phyloP scores from a whole-genome alignment of 345 rosid genomes.

The Conringia planisiliqua region DNA sequence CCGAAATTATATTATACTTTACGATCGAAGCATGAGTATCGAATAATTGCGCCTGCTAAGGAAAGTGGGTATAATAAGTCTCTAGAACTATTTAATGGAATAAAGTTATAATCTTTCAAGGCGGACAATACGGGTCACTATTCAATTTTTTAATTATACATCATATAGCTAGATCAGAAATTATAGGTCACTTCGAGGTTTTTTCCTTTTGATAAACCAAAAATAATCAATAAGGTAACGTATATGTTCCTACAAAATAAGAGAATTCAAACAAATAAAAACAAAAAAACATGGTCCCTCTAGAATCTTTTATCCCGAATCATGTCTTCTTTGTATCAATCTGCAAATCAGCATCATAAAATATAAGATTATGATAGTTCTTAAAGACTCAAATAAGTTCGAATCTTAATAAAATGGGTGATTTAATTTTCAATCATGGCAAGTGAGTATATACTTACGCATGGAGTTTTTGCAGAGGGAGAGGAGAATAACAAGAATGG shows the following conservation, averaged over 20 bases:
- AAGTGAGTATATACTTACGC: constrained; percentile 34
- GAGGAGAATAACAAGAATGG: constrained; percentile 67
- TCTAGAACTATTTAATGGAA: constrained; percentile 20
- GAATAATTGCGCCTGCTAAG: constrained; percentile 31
- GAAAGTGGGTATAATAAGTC: constrained; percentile 12
- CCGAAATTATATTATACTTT: not conserved
- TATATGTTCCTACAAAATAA: constrained; percentile 9
- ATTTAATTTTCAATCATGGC: not conserved
- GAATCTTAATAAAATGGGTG: not conserved
- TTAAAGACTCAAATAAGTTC: not conserved
- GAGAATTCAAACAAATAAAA: not conserved
- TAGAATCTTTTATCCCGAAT: constrained; percentile 5
- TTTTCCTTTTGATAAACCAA: constrained; percentile 17
- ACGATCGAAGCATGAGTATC: constrained; percentile 19
- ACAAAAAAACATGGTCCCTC: not conserved
- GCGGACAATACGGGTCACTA: constrained; percentile 18
- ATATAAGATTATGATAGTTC: not conserved
- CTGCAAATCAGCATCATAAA: constrained; percentile 15
- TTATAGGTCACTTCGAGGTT: not conserved
- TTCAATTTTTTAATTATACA: not conserved
- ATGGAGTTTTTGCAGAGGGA: constrained; percentile 61
- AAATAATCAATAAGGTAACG: constrained; percentile 3
- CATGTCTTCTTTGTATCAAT: constrained; percentile 22
- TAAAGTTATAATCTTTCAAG: constrained; percentile 27
- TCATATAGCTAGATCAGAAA: not conserved